These are phyloP conservation scores for Cyberlindnera xishuangbannaensis DNA, from an alignment of 805 yeast species.

Conservation along the genomic window DNA sequence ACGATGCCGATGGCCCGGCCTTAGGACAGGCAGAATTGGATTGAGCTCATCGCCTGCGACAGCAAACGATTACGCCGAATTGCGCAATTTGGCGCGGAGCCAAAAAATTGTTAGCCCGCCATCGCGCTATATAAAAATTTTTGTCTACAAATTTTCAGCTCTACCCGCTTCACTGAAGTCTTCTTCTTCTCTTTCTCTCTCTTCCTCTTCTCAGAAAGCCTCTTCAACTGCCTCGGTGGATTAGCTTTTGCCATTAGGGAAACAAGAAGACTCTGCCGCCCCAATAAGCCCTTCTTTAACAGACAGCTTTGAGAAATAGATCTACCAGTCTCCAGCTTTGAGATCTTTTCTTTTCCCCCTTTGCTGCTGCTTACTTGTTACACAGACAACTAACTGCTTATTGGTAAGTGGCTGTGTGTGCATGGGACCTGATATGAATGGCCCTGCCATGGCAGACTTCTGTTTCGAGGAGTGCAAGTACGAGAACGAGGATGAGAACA, in stretches of 20 bases:
- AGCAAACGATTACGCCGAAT: conserved; percentile 1
- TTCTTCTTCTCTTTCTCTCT: conserved; percentile 27
- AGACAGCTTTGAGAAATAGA: too few relatives aligned
- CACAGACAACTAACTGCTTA: too few relatives aligned
- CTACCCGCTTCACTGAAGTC: conserved; percentile 17
- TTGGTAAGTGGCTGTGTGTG: conserved; percentile 7
- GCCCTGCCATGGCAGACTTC: too few relatives aligned
- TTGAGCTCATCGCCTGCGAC: too few relatives aligned
- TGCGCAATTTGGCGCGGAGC: too few relatives aligned
- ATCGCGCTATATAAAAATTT: conserved; percentile 6
- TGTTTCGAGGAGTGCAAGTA: conserved; percentile 14
- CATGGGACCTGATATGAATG: not conserved
- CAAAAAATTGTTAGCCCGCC: too few relatives aligned
- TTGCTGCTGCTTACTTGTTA: too few relatives aligned
- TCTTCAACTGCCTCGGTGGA: conserved; percentile 16
- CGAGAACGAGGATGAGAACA: conserved; percentile 10
- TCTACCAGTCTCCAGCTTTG: conserved; percentile 10
- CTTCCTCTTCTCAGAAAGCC: conserved; percentile 25
- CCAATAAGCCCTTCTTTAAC: too few relatives aligned
- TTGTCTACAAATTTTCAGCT: conserved; percentile 10
- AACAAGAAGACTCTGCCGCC: conserved; percentile 14
- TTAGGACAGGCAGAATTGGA: too few relatives aligned
- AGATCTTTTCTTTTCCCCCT: too few relatives aligned
- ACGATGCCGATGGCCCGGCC: too few relatives aligned
- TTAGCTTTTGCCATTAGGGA: conserved; percentile 12